Conservation (phyloP, 495 filamentous ascomycete species). For the Letharia columbiana region DNA sequence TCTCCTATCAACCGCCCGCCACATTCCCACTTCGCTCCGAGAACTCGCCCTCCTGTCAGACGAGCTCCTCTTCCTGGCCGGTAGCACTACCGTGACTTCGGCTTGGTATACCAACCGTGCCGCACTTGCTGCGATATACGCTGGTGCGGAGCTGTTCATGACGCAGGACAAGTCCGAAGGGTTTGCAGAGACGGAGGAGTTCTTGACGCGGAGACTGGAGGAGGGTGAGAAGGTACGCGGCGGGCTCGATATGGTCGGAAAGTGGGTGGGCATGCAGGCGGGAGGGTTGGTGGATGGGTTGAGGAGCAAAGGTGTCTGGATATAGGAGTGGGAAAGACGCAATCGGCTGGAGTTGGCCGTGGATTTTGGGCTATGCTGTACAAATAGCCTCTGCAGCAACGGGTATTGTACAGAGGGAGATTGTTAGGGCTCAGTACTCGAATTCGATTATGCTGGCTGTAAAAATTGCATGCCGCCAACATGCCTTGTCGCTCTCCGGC, state of each 20-base stretch:
- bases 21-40: conserved; percentile 65
- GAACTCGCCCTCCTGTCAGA: conserved; percentile 76
- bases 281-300: conserved; percentile 54
- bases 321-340: conserved; percentile 30
- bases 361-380: background rate
- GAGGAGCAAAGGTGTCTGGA: conserved; percentile 53
- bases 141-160: conserved; percentile 84
- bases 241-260: conserved; percentile 49
- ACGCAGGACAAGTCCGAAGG: conserved; percentile 65
- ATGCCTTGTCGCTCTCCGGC: background rate
- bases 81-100: conserved; percentile 70
- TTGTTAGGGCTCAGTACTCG: background rate
- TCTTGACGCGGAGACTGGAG: conserved; percentile 66
- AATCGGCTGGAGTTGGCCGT: background rate
- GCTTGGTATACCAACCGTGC: conserved; percentile 89
- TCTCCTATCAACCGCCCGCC: conserved; percentile 70
- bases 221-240: conserved; percentile 53
- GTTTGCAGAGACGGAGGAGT: conserved; percentile 65
- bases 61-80: conserved; percentile 80
- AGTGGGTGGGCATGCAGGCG: conserved; percentile 74
- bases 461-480: background rate
- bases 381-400: background rate
- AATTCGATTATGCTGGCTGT: background rate
- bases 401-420: background rate
- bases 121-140: conserved; percentile 70